Conservation (phyloP, 306 rosid genomes). For the Rubus parviflorus region DNA sequence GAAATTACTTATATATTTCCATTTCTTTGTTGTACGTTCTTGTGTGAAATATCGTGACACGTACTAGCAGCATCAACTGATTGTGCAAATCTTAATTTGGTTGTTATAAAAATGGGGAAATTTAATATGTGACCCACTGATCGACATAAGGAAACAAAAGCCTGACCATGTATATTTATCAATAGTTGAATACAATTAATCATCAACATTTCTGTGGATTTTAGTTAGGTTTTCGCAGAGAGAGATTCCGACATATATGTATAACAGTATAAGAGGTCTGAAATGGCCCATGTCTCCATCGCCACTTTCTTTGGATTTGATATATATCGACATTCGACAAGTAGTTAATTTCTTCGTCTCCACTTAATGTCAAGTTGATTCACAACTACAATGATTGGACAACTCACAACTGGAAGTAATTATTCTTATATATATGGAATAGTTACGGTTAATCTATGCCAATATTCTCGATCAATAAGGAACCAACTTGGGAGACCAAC, state of each 20-base stretch:
- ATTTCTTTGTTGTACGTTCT: neutral
- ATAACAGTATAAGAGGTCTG: neutral
- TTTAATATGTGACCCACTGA: neutral
- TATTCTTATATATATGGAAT: neutral
- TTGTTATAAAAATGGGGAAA: neutral
- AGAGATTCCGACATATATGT: conserved; percentile 7
- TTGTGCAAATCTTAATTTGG: neutral
- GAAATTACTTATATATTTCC: neutral
- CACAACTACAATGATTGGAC: neutral
- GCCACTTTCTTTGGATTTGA: conserved; percentile 2
- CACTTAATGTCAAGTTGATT: neutral
- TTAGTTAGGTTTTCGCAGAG: neutral
- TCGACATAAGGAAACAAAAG: neutral
- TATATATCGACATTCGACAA: neutral
- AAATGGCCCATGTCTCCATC: conserved; percentile 5
- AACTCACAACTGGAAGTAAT: neutral
- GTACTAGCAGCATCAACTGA: neutral
- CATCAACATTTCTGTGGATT: neutral
- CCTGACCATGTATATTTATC: neutral
- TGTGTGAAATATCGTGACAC: neutral
- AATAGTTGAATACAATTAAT: neutral
- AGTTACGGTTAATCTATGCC: neutral
- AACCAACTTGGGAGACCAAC: neutral
- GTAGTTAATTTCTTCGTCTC: neutral
- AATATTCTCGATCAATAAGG: too few relatives aligned